Percentiles rank a stretch among this genome's conserved stretches.
phyloP scores from a whole-genome alignment of 2,329 filamentous ascomycete species.

The Hortaea werneckii region DNA sequence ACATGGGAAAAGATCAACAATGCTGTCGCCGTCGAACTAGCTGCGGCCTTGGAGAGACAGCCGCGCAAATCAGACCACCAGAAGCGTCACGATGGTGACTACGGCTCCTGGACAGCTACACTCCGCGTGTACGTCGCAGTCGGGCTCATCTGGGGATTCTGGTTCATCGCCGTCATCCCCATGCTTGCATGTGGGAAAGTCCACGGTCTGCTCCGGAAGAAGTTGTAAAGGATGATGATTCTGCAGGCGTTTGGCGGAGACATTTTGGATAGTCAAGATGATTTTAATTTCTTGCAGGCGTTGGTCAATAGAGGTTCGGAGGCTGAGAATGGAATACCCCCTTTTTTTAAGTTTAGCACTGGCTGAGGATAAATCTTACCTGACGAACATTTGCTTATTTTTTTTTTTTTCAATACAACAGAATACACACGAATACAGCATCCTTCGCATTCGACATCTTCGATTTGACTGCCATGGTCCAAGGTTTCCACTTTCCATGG shows the following conservation, averaged over 20 bases:
- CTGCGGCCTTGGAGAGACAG: slow-evolving; percentile 30
- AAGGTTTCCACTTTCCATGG: too few species aligned
- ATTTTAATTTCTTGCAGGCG: background rate
- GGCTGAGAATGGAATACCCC: too few species aligned
- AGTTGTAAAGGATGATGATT: background rate
- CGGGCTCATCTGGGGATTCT: slow-evolving; percentile 27
- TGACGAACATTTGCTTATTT: too few species aligned
- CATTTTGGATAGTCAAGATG: background rate
- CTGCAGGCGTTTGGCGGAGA: background rate
- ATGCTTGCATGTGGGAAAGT: slow-evolving; percentile 22
- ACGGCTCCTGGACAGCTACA: slow-evolving; percentile 19
- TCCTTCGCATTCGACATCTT: too few species aligned
- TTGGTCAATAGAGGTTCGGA: background rate
- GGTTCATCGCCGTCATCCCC: slow-evolving; percentile 26
- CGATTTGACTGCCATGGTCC: too few species aligned
- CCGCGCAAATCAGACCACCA: slow-evolving; percentile 8
- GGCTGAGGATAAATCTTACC: too few species aligned
- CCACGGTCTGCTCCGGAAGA: slow-evolving; percentile 18
- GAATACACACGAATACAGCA: too few species aligned
- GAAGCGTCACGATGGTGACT: slow-evolving; percentile 14
- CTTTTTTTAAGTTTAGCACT: too few species aligned
- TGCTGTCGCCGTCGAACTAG: slow-evolving; percentile 55
- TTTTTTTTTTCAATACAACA: too few species aligned
- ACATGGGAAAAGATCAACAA: slow-evolving; percentile 67
- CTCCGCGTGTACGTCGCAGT: slow-evolving; percentile 22